Conservation (phyloP, 106 monocot genomes). For the Platanthera zijinensis region DNA sequence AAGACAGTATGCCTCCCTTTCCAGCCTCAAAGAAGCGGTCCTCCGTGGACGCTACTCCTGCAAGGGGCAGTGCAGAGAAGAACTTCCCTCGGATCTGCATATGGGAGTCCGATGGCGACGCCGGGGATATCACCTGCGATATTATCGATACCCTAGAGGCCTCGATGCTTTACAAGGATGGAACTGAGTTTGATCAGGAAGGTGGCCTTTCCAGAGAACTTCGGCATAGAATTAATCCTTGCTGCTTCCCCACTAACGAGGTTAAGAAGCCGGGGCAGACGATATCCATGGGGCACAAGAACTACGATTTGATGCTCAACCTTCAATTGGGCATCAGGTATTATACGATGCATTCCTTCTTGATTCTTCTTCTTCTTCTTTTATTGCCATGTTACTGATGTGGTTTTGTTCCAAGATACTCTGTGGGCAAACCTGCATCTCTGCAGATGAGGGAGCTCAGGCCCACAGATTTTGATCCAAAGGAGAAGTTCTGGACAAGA, state of each 20-base stretch:
- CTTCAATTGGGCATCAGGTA: constrained; percentile 67
- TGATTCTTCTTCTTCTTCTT: not conserved
- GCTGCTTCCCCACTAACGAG: constrained; percentile 26
- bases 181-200: not conserved
- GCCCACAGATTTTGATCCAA: constrained; percentile 61
- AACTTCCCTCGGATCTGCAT: constrained; percentile 71
- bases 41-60: constrained; percentile 15
- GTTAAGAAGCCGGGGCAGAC: constrained; percentile 60
- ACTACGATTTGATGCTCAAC: constrained; percentile 77
- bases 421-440: constrained; percentile 56
- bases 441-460: constrained; percentile 45
- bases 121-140: constrained; percentile 78
- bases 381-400: not conserved
- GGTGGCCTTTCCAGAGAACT: not conserved
- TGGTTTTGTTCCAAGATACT: constrained; percentile 35
- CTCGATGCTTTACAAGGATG: constrained; percentile 38
- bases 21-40: constrained; percentile 20
- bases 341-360: not conserved
- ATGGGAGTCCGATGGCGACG: constrained; percentile 77
- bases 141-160: constrained; percentile 61
- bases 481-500: constrained; percentile 86
- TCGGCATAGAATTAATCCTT: constrained; percentile 18
- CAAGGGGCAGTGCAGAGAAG: constrained; percentile 24
- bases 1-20: not conserved
- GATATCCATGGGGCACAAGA: constrained; percentile 75